Base-by-base conservation (phyloP, 140 eudicot species). In the Flaveria floridana region DNA sequence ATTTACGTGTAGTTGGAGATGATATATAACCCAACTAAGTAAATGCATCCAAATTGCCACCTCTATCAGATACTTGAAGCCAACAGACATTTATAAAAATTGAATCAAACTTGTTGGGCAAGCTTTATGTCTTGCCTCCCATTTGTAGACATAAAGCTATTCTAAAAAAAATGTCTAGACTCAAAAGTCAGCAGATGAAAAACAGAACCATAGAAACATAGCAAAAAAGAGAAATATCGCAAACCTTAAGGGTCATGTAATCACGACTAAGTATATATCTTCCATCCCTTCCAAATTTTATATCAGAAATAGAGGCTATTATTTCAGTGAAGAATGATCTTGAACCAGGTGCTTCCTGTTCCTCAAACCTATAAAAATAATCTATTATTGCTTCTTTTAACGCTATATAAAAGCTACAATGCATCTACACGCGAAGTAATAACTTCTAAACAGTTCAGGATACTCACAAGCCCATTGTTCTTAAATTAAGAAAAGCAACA, bases 171-270 rank as follows among this genome's bases (percentile, higher is more conserved):
- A 39, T 66, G 20, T 46, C 70, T 11, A 26, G 64, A 55, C 61
- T 66, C 7, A 7, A 55, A 76, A 53, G 6, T 48, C 41, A 67
- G 53, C 2, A 19, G 30, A 68, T 56, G 8, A 69, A 25, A 52
- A 52, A 23, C 25, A 48, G 74, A 75, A 75, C 25, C 21, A 20
- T 37, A 11, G 19, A 55, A 39, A 68, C 37, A 47, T 51, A 63
- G 20, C 51, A 61, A 18, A 48, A 34, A 37, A 47, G 59, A 13
- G 58, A 44, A 16, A 50, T 53, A 69, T 26, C 39, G 53, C 78
- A 82, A 73, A 95, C 99, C 99, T 95, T 95, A 72, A 95, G 95
- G 25, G 99, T 91, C 99, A 95, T 91, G 87, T 95, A 95, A 58
- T 95, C 99, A 81, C 97, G 99, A 75, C 99, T 95, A 30, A 95